These are phyloP conservation scores for Ichthyophonus hoferi DNA, from an alignment of 208 protist genomes.

Conservation along the genomic window DNA sequence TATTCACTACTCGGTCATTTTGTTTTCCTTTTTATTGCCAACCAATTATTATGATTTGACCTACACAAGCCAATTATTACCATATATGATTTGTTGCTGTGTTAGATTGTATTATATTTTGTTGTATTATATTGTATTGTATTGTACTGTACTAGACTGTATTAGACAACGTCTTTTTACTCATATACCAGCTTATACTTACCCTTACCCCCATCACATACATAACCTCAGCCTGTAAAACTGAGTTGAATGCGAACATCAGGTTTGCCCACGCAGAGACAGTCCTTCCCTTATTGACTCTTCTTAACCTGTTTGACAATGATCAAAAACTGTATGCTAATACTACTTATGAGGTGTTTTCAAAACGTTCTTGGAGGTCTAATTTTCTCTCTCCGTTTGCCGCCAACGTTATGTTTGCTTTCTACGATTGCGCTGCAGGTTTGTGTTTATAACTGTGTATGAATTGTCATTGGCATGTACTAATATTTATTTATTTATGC, in stretches of 20 bases:
- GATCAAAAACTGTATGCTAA: neutral
- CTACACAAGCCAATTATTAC: too few species aligned
- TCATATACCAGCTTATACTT: too few species aligned
- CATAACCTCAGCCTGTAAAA: neutral
- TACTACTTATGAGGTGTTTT: neutral
- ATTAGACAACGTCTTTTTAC: too few species aligned
- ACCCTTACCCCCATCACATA: neutral
- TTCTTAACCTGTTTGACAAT: neutral
- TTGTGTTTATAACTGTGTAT: neutral
- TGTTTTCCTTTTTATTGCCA: too few species aligned
- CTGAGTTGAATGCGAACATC: neutral
- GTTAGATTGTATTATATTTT: too few species aligned
- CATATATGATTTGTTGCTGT: too few species aligned
- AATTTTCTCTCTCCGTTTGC: neutral
- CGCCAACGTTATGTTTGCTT: neutral
- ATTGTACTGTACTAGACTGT: too few species aligned
- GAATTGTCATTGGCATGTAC: neutral
- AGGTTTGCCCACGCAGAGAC: neutral
- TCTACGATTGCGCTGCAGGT: neutral
- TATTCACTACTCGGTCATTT: too few species aligned
- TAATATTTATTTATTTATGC: neutral
- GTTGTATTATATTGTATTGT: too few species aligned
- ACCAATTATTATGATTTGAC: too few species aligned
- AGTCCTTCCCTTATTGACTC: neutral
- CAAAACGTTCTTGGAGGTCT: neutral